phyloP scores from a whole-genome alignment of 1,284 basidiomycete species.

The Nidula niveotomentosa region DNA sequence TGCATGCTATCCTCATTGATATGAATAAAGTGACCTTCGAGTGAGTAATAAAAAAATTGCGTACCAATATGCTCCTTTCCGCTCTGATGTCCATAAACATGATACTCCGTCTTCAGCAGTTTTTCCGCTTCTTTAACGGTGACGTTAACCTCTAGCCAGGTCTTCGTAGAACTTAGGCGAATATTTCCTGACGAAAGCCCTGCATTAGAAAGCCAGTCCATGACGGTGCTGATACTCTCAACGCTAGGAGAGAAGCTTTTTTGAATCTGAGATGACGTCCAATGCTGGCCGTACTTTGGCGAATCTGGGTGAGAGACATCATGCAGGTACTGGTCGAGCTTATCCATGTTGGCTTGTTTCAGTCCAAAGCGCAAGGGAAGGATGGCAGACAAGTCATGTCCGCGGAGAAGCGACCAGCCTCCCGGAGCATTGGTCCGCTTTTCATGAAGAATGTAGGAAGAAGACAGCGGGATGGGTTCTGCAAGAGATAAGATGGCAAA shows the following conservation, averaged over 20 bases:
- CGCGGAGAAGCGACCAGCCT: slow-evolving; percentile 33
- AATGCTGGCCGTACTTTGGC: slow-evolving; percentile 29
- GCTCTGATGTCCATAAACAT: slow-evolving; percentile 37
- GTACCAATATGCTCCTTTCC: slow-evolving; percentile 35
- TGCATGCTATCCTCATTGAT: slow-evolving; percentile 30
- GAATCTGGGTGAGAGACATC: slow-evolving; percentile 44
- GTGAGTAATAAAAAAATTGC: slow-evolving; percentile 3
- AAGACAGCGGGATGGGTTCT: not conserved
- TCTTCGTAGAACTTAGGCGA: slow-evolving; percentile 25
- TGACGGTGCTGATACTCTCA: slow-evolving; percentile 35
- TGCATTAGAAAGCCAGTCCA: slow-evolving; percentile 33
- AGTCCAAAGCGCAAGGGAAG: slow-evolving; percentile 46
- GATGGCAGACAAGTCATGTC: slow-evolving; percentile 24
- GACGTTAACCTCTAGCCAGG: slow-evolving; percentile 44
- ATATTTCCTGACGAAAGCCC: slow-evolving; percentile 23
- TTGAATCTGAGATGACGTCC: slow-evolving; percentile 23
- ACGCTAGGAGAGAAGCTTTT: slow-evolving; percentile 26
- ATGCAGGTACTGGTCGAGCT: slow-evolving; percentile 38
- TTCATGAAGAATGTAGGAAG: slow-evolving; percentile 26
- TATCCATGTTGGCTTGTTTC: slow-evolving; percentile 40
- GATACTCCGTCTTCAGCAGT: slow-evolving; percentile 44
- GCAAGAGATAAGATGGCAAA: not conserved
- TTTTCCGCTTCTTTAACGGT: slow-evolving; percentile 43
- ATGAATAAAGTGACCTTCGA: not conserved
- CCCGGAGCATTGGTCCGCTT: slow-evolving; percentile 28